Conservation (phyloP, 805 yeast species). For the Cephaloascus fragrans region DNA sequence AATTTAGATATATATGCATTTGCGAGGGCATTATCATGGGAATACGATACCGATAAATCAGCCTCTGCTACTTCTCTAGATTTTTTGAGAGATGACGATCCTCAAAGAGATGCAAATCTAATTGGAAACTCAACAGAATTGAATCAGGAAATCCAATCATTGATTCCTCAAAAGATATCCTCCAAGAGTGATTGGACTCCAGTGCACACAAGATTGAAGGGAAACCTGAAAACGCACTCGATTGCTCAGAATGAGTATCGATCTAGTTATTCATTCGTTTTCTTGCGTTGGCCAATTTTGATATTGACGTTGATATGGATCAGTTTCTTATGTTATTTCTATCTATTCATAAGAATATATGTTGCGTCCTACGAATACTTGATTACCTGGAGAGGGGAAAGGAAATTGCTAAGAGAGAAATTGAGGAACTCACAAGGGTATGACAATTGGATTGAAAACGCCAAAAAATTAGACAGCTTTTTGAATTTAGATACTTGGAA, state of each 20-base stretch:
- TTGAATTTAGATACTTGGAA: constrained; percentile 60
- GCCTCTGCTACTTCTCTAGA: background rate
- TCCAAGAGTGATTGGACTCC: constrained; percentile 20
- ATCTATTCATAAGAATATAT: constrained; percentile 43
- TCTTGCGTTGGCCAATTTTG: constrained; percentile 62
- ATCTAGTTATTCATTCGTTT: constrained; percentile 18
- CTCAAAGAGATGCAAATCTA: too few relatives aligned
- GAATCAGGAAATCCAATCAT: background rate
- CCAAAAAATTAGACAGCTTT: constrained; percentile 44
- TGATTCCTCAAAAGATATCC: constrained; percentile 10
- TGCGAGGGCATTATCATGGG: constrained; percentile 29
- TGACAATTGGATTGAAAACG: constrained; percentile 54
- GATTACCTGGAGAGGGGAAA: constrained; percentile 51
- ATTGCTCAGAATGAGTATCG: constrained; percentile 25
- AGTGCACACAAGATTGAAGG: constrained; percentile 6
- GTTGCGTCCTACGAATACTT: constrained; percentile 55
- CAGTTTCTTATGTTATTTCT: constrained; percentile 32
- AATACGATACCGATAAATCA: constrained; percentile 11
- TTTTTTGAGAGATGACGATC: too few relatives aligned
- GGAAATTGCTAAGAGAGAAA: constrained; percentile 37
- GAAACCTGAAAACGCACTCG: constrained; percentile 6
- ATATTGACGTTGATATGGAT: constrained; percentile 46
- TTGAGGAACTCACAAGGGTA: constrained; percentile 41
- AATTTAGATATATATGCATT: constrained; percentile 13
- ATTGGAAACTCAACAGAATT: constrained; percentile 2